These are phyloP conservation scores for Paxillus rubicundulus DNA, from an alignment of 768 basidiomycete genomes.

Conservation along the genomic window DNA sequence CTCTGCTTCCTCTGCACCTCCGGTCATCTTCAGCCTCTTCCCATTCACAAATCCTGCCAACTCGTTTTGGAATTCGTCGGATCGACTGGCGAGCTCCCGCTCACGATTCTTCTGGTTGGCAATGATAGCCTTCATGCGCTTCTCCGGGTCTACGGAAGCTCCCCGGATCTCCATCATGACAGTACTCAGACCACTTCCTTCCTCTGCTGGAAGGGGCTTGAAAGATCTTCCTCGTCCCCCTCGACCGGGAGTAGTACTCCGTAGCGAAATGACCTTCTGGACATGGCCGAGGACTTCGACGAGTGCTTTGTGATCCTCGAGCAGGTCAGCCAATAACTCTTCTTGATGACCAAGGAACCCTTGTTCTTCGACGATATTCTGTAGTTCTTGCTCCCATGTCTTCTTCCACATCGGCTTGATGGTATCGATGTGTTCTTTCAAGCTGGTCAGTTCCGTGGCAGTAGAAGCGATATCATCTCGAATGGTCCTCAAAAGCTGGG, in stretches of 20 bases:
- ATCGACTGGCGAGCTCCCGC: conserved; percentile 65
- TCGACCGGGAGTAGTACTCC: conserved; percentile 45
- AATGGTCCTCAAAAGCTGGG: conserved; percentile 64
- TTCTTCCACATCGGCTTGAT: conserved; percentile 98
- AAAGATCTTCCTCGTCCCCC: conserved; percentile 49
- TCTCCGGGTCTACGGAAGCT: conserved; percentile 76
- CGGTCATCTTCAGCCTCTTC: conserved; percentile 93
- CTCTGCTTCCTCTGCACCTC: conserved; percentile 90
- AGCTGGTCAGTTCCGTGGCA: conserved; percentile 65
- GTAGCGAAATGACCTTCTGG: conserved; percentile 79
- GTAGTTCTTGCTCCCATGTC: conserved; percentile 96
- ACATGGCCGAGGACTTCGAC: conserved; percentile 86
- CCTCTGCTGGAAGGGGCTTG: conserved; percentile 62
- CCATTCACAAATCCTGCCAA: conserved; percentile 80
- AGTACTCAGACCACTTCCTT: conserved; percentile 63
- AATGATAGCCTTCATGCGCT: conserved; percentile 89
- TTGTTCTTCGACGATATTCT: conserved; percentile 96
- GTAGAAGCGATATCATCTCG: conserved; percentile 68
- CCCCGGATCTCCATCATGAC: conserved; percentile 92
- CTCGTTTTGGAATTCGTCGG: conserved; percentile 86
- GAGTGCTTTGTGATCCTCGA: conserved; percentile 92
- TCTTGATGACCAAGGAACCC: conserved; percentile 92
- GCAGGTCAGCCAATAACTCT: conserved; percentile 81
- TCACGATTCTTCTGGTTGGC: conserved; percentile 79
- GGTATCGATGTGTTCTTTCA: conserved; percentile 82